Evolutionary conservation across 176 grass and related monocot species (phyloP), one percentile per base, ranked within the genome.

Genomic region (Juncus inflexus): DNA sequence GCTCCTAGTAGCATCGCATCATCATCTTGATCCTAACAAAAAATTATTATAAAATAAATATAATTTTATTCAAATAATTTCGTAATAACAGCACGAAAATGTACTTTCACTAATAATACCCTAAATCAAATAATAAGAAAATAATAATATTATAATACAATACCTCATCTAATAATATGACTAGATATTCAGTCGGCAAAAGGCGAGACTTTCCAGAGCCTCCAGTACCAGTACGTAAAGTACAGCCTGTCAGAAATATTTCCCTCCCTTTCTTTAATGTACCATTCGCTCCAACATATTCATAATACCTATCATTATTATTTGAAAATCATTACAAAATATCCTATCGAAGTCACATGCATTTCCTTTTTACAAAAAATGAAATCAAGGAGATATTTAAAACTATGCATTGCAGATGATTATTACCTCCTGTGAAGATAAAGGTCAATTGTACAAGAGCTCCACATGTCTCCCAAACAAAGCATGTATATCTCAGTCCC

Each of bases 401-500:
- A n/a, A n/a, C n/a, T n/a, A n/a, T n/a, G 45, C 55, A 52, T 7
- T 12, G 74, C 63, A 76, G 47, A 40, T 7, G 62, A 39, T 15
- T 42, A 38, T 19, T 51, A 91, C 92, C 92, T 96, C 66, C 82
- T 81, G 67, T 97, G 87, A 16, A 96, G 78, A 83, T 91, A 96
- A 60, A 96, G 37, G 61, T 96, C 87, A 39, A 97, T 97, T 63
- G 80, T 89, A 41, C 82, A 84, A 67, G 85, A 80, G 66, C 92
- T 97, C 92, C 92, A 91, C 60, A 82, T 62, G 69, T 97, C 87
- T 77, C 82, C 92, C 77, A 91, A 91, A 55, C 70, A 91, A 77
- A 97, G 82, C 79, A 97, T 84, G 77, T 83, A 81, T 83, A 97
- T 97, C 58, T 97, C 83, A 60, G 92, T 97, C 79, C 92, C 92